Evolutionary conservation across 1,284 basidiomycete species (phyloP).

Genomic region (Ganoderma sinense): DNA sequence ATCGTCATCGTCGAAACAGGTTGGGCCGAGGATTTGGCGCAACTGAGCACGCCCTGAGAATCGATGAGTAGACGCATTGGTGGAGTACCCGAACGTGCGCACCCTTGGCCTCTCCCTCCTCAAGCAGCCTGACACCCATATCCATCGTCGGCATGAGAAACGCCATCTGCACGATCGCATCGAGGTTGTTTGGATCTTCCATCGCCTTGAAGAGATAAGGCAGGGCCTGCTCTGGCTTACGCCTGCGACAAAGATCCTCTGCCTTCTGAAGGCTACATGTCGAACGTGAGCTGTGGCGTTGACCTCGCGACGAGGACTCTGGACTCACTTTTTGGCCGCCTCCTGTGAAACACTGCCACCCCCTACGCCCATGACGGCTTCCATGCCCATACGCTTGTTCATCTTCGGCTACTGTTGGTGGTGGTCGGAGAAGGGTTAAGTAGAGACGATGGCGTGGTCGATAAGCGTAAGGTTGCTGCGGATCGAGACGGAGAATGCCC

Average conservation of each 20-base stretch:
- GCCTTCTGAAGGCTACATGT: constrained; percentile 35
- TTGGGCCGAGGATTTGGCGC: constrained; percentile 38
- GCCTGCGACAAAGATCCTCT: constrained; percentile 37
- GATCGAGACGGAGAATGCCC: not conserved
- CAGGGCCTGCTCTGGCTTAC: constrained; percentile 36
- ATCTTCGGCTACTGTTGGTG: constrained; percentile 10
- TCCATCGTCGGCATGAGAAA: constrained; percentile 36
- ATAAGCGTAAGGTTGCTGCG: not conserved
- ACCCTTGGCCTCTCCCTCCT: constrained; percentile 31
- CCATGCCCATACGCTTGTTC: constrained; percentile 35
- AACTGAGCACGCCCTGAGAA: constrained; percentile 41
- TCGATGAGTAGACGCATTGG: not conserved
- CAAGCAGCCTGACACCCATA: constrained; percentile 31
- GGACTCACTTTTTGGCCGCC: constrained; percentile 35
- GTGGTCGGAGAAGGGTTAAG: not conserved
- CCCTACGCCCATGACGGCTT: constrained; percentile 32
- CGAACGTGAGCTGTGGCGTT: not conserved
- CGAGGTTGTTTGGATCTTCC: constrained; percentile 40
- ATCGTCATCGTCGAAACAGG: constrained; percentile 48
- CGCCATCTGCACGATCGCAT: constrained; percentile 38
- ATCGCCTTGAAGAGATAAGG: constrained; percentile 39
- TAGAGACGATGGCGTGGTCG: not conserved
- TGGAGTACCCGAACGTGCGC: not conserved
- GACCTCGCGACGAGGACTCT: not conserved
- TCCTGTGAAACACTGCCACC: constrained; percentile 38